Evolutionary conservation across 805 yeast species (phyloP).

Genomic region (Tanozyma kutaoensis): DNA sequence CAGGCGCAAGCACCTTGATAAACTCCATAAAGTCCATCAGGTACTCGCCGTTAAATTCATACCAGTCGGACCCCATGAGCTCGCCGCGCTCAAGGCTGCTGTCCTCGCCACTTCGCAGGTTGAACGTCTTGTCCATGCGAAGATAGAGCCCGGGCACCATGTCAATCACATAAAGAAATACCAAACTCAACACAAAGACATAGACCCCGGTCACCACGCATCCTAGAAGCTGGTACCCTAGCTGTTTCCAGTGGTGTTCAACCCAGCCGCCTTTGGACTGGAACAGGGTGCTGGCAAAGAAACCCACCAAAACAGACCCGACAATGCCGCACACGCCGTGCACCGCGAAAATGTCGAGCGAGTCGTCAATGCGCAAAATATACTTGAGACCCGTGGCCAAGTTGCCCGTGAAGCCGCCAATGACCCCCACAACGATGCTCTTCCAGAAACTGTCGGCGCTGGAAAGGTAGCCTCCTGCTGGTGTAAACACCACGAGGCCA

Average conservation of each 20-base stretch:
- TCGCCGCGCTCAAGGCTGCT: conserved; percentile 14
- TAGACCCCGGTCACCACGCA: conserved; percentile 28
- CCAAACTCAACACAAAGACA: conserved; percentile 29
- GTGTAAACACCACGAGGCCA: conserved; percentile 29
- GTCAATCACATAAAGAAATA: conserved; percentile 33
- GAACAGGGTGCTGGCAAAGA: conserved; percentile 17
- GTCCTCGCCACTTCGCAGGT: conserved; percentile 15
- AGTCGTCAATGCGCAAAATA: conserved; percentile 25
- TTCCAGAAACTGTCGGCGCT: conserved; percentile 25
- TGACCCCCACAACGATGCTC: conserved; percentile 21
- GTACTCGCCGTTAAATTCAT: conserved; percentile 27
- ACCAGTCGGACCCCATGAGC: conserved; percentile 22
- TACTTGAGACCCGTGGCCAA: conserved; percentile 26
- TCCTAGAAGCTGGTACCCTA: conserved; percentile 27
- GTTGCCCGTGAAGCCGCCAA: conserved; percentile 24
- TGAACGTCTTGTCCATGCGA: conserved; percentile 27
- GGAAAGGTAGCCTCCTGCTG: conserved; percentile 28
- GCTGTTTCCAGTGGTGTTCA: conserved; percentile 23
- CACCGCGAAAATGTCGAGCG: conserved; percentile 28
- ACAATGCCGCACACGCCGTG: conserved; percentile 29
- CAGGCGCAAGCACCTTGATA: conserved; percentile 21
- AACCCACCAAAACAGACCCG: conserved; percentile 26
- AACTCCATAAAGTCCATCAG: conserved; percentile 27
- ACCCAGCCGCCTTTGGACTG: conserved; percentile 28
- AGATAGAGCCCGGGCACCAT: conserved; percentile 36